These are phyloP conservation scores for Firmiana major DNA, from an alignment of 345 rosid species.

Conservation along the genomic window DNA sequence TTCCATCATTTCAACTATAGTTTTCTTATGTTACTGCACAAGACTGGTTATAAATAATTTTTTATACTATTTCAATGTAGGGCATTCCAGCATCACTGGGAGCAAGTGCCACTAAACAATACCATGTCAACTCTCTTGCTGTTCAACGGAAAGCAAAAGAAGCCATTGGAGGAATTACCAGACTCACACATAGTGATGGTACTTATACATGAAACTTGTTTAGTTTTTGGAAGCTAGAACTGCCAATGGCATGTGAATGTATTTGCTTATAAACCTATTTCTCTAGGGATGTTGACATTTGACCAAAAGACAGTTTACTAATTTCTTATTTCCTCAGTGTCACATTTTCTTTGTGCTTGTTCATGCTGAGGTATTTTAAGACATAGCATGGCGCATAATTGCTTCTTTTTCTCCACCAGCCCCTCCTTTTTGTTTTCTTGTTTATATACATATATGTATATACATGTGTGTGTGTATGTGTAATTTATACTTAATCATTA, in stretches of 20 bases:
- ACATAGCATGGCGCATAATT: not conserved
- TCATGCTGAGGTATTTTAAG: not conserved
- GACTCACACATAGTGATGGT: constrained; percentile 88
- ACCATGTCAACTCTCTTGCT: constrained; percentile 93
- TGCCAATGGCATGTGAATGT: not conserved
- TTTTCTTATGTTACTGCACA: not conserved
- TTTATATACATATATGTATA: not conserved
- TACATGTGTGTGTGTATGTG: not conserved
- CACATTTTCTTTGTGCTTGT: constrained; percentile 4
- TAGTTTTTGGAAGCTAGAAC: not conserved
- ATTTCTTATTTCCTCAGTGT: not conserved
- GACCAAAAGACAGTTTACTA: not conserved
- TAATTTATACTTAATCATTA: not conserved
- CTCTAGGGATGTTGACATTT: not conserved
- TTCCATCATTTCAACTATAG: not conserved
- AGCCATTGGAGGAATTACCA: constrained; percentile 93
- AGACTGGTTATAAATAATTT: constrained; percentile 6
- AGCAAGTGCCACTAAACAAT: constrained; percentile 71
- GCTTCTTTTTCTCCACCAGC: not conserved
- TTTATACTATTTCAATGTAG: constrained; percentile 27
- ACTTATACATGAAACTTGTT: constrained; percentile 5
- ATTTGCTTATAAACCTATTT: not conserved
- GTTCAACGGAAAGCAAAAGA: constrained; percentile 97
- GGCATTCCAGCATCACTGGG: constrained; percentile 93
- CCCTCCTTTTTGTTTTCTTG: not conserved